Evolutionary conservation across 2,329 filamentous ascomycete species (phyloP), one percentile per base, ranked within the genome.

Genomic region (Pseudogymnoascus sp.): DNA sequence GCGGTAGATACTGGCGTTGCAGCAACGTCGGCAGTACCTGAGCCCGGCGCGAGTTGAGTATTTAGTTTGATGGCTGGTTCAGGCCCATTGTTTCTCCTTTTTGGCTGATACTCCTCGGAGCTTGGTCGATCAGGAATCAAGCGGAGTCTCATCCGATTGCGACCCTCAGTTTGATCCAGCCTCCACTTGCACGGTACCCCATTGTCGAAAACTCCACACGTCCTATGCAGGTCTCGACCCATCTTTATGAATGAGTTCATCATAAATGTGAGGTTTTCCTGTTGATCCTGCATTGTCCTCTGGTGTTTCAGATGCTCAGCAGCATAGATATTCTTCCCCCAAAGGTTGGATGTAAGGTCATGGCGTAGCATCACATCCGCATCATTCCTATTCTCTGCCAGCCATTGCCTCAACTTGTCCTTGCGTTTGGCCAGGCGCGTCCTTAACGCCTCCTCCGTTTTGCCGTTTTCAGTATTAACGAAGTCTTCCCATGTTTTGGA

Each of bases 321-420:
- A 57, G 88, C 86, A 72, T 93, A 94, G 39, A 99, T 96, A 68
- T 96, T 97, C 68, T 92, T 91, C 77, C 93, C 89, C 94, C 93
- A 99, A 62, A 93, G 87, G 39, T 84, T 87, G 61, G 94, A 93
- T 0, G 90, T 89, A 66, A 89, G 85, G 68, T 96, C 90, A 69
- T 97, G 93, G n/a, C 86, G 86, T 60, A 88, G 80, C 62, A 92
- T 82, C 14, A 88, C 79, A 65, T 88, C 89, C 15, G 95, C 89
- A 8, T 82, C 82, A 20, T 81, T 80, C 4, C 83, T 74, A 58
- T 86, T 85, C 65, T 93, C 88, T 2, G 80, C 74, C 41, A 89
- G 84, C 93, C 92, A 97, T 62, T 85, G 81, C 70, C 84, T 90
- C 4, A 99, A 79, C 66, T 83, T 90, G 15, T 97, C 94, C 69